These are phyloP conservation scores for Colletotrichum musicola DNA, from an alignment of 2,329 filamentous ascomycete genomes.

Conservation along the genomic window DNA sequence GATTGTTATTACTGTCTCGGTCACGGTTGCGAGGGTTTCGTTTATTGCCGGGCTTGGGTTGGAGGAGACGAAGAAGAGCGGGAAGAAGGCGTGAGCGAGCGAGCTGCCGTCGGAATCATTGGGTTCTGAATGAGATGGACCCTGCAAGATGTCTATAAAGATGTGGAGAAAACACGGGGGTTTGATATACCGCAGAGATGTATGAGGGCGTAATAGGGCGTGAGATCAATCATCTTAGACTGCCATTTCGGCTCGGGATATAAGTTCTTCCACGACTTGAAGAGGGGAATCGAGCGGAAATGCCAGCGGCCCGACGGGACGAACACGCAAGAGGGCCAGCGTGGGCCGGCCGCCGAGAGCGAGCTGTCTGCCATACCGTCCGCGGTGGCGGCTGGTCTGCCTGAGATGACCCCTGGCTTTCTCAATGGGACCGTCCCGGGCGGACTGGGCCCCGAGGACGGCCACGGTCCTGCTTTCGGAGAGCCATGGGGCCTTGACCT, in stretches of 20 bases:
- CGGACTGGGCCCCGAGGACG: background rate
- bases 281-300: background rate
- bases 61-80: background rate
- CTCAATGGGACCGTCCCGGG: background rate
- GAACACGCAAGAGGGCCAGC: background rate
- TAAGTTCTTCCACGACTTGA: conserved; percentile 2
- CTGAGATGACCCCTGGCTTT: background rate
- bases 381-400: background rate
- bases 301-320: background rate
- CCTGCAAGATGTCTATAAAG: too few relatives aligned
- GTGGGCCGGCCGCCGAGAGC: too few relatives aligned
- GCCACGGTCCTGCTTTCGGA: background rate
- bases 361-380: too few relatives aligned
- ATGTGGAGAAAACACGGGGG: too few relatives aligned
- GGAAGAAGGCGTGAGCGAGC: too few relatives aligned
- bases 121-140: too few relatives aligned
- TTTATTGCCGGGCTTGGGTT: background rate
- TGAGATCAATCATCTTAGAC: background rate
- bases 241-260: background rate
- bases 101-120: too few relatives aligned
- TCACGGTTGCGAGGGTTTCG: background rate
- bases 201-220: too few relatives aligned
- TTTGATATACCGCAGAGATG: too few relatives aligned
- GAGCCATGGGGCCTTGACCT: background rate
- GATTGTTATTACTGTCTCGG: background rate